Conservation (phyloP, 208 protist genomes). For the Herpetomonas samuelpessoai region DNA sequence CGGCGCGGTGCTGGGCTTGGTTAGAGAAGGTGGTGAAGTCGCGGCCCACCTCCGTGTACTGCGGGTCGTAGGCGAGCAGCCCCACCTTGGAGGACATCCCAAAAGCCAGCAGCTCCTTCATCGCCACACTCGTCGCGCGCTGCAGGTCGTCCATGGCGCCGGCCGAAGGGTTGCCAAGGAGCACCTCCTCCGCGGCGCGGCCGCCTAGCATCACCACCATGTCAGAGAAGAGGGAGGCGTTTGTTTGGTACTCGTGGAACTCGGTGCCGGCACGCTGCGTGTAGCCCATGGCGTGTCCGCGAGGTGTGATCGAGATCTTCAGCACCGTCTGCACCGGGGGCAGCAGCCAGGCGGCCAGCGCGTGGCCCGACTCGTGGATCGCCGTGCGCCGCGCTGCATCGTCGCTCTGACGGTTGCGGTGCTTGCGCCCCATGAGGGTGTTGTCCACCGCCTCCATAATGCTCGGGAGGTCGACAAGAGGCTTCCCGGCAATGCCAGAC, state of each 20-base stretch:
- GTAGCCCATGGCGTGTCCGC: constrained; percentile 81
- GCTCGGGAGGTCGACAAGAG: constrained; percentile 58
- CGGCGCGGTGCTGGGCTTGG: constrained; percentile 64
- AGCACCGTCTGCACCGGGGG: constrained; percentile 66
- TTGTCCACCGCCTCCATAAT: constrained; percentile 84
- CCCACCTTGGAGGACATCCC: constrained; percentile 79
- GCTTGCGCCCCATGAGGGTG: constrained; percentile 77
- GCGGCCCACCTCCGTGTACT: constrained; percentile 76
- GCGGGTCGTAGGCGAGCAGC: constrained; percentile 76
- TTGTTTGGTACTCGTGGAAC: constrained; percentile 88
- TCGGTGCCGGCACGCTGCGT: constrained; percentile 85
- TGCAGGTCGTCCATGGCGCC: constrained; percentile 90
- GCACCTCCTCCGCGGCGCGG: constrained; percentile 79
- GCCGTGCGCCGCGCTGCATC: constrained; percentile 57
- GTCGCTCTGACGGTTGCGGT: constrained; percentile 74
- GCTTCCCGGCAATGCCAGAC: constrained; percentile 78
- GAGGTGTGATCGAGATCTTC: constrained; percentile 83
- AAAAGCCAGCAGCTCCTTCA: constrained; percentile 84
- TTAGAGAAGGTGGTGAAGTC: constrained; percentile 85
- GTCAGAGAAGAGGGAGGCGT: constrained; percentile 82
- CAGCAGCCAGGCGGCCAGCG: constrained; percentile 76
- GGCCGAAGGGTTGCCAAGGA: constrained; percentile 87
- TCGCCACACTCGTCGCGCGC: constrained; percentile 75
- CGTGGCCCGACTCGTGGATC: constrained; percentile 76
- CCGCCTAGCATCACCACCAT: constrained; percentile 87